These are phyloP conservation scores for Fusarium begoniae DNA, from an alignment of 2,329 filamentous ascomycete genomes.

Conservation along the genomic window DNA sequence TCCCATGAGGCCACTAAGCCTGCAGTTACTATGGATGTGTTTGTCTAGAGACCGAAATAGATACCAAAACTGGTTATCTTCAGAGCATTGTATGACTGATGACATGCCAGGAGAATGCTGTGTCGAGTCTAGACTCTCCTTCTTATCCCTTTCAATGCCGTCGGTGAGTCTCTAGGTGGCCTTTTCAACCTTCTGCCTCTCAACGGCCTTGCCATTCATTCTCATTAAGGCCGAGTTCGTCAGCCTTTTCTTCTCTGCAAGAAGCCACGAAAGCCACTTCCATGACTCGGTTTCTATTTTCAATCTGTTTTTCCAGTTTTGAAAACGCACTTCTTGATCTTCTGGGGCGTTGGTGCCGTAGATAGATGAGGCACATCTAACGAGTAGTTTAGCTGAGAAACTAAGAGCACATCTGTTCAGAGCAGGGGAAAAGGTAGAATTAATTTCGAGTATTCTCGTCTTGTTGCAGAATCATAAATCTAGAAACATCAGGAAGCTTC, in stretches of 20 bases:
- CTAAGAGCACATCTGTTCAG: neutral
- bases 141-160: constrained; percentile 18
- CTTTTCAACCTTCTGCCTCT: neutral
- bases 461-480: no score
- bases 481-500: neutral
- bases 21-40: neutral
- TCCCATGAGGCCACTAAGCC: neutral
- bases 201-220: neutral
- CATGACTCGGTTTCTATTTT: neutral
- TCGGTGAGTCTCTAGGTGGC: constrained; percentile 2
- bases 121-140: constrained; percentile 21
- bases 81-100: neutral
- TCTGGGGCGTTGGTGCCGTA: neutral
- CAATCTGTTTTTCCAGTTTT: neutral
- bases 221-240: neutral
- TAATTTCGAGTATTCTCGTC: neutral
- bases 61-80: neutral
- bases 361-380: neutral
- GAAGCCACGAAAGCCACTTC: neutral
- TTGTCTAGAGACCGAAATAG: neutral
- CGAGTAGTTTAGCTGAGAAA: neutral
- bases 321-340: neutral
- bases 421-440: neutral
- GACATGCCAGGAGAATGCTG: constrained; percentile 20
- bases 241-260: neutral